These are phyloP conservation scores for Boletus insuetus DNA, from an alignment of 768 basidiomycete species.

Conservation along the genomic window DNA sequence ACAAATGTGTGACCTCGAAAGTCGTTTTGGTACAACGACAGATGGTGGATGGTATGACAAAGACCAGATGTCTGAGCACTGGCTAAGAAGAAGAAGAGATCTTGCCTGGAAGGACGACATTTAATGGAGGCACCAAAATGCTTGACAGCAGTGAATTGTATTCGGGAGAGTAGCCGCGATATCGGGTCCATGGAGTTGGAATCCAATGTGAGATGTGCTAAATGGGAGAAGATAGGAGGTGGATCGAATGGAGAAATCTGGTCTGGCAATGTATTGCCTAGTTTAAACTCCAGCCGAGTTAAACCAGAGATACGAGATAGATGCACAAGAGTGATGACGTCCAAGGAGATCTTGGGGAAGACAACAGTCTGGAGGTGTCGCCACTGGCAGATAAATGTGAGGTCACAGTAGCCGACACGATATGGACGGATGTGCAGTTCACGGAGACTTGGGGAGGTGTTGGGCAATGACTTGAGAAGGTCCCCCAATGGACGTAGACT, in stretches of 20 bases:
- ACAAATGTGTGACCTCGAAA: too few relatives aligned
- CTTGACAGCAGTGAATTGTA: not conserved
- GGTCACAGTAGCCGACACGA: not conserved
- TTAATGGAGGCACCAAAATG: not conserved
- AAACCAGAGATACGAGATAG: not conserved
- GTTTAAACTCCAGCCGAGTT: not conserved
- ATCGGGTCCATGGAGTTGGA: not conserved
- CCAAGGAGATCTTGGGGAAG: not conserved
- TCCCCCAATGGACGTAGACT: not conserved
- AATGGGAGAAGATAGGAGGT: not conserved
- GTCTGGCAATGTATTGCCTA: not conserved
- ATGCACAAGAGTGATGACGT: too few relatives aligned
- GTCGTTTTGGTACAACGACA: not conserved
- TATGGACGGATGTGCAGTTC: not conserved
- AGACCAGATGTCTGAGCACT: not conserved
- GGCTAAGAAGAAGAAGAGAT: not conserved
- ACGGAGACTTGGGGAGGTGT: not conserved
- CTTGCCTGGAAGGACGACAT: not conserved
- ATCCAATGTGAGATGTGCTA: not conserved
- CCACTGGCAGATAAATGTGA: not conserved
- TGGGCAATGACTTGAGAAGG: not conserved
- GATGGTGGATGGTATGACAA: not conserved
- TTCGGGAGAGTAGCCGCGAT: not conserved
- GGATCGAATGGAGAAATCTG: not conserved
- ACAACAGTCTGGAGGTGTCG: not conserved